Percentiles rank a stretch among this genome's conserved stretches.
Conservation (phyloP, 176 grass and related monocot species). For the Puccinellia tenuiflora region DNA sequence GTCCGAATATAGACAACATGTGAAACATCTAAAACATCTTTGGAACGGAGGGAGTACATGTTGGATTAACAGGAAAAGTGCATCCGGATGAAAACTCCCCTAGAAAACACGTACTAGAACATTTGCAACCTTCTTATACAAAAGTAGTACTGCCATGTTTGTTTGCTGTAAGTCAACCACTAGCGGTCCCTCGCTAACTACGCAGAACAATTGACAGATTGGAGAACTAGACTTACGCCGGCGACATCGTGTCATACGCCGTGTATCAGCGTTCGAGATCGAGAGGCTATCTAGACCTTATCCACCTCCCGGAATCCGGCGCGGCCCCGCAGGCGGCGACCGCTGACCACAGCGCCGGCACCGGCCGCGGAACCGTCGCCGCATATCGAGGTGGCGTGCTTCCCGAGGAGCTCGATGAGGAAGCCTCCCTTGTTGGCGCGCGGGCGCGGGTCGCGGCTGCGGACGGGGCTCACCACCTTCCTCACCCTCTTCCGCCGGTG, state of each 20-base stretch:
- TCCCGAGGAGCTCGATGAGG: conserved; percentile 26
- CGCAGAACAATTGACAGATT: neutral
- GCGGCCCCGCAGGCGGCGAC: neutral
- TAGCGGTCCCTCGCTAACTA: neutral
- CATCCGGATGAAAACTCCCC: neutral
- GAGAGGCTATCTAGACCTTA: conserved; percentile 6
- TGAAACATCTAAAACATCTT: too few species aligned
- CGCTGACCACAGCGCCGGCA: neutral
- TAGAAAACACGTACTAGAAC: neutral
- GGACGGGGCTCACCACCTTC: neutral
- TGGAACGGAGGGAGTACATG: too few species aligned
- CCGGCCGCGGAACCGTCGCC: neutral
- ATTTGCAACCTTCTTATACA: neutral
- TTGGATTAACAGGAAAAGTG: neutral
- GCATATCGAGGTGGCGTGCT: conserved; percentile 42
- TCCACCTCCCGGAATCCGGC: conserved; percentile 32
- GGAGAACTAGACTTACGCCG: conserved; percentile 1
- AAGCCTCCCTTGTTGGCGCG: conserved; percentile 2
- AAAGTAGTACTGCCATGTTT: neutral
- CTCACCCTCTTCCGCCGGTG: neutral
- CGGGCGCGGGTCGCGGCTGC: neutral
- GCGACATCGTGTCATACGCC: neutral
- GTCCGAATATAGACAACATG: too few species aligned
- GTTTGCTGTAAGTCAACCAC: neutral
- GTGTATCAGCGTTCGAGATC: neutral